These are phyloP conservation scores for rapeseed (Brassica napus) DNA, from an alignment of 345 rosid species.

Conservation along the genomic window Da-Ae NC_063452.1:3527501-3528000, in stretches of 20 bases:
- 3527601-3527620: not conserved
- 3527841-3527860: slow-evolving; percentile 62
- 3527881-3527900: slow-evolving; percentile 99
- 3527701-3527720: slow-evolving; percentile 59
- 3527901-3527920: slow-evolving; percentile 50
- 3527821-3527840: slow-evolving; percentile 83
- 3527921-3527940: slow-evolving; percentile 98
- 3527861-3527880: slow-evolving; percentile 95
- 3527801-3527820: slow-evolving; percentile 65
- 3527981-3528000: not conserved
- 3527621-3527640: slow-evolving; percentile 69
- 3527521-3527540: slow-evolving; percentile 30
- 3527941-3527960: slow-evolving; percentile 65
- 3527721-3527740: slow-evolving; percentile 62
- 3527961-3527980: slow-evolving; percentile 26
- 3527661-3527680: slow-evolving; percentile 81
- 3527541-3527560: slow-evolving; percentile 22
- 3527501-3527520: slow-evolving; percentile 25
- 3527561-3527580: slow-evolving; percentile 18
- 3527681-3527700: slow-evolving; percentile 73
- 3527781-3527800: slow-evolving; percentile 61
- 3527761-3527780: slow-evolving; percentile 41
- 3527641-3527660: slow-evolving; percentile 69
- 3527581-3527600: slow-evolving; percentile 31
- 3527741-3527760: slow-evolving; percentile 47